Base-by-base conservation (phyloP, 345 rosid genomes). In the Eutrema heterophyllum region DNA sequence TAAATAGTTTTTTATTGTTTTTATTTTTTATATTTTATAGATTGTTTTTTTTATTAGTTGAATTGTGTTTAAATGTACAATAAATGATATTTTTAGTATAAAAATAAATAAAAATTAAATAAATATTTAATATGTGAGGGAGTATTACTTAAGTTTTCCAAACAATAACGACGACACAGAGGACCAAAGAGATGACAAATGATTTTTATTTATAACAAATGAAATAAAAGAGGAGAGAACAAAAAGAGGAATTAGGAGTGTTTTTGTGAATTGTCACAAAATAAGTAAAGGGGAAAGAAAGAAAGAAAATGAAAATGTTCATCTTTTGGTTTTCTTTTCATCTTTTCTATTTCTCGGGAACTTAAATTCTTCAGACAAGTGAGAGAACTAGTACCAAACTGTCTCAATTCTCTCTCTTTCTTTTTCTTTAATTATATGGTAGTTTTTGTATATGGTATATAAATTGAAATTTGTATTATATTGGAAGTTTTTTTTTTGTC, bases 231-330 rank as follows among this genome's bases (percentile, higher is more conserved):
- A 39, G 16, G 26, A 13, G 43, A 68, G 54, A 43, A 61, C 49
- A 33, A 49, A 75, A 57, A 45, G 58, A 70, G 66, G 64, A 59
- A 59, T 59, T 27, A 32, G 29, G 39, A 70, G 66, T 52, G 64
- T 68, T 64, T 68, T 64, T 39, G 15, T 56, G 80, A 55, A 71
- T 70, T 70, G 80, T 76, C 80, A 77, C 54, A 38, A 62, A 54
- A 43, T 11, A 69, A 63, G 65, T 45, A 55, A 76, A 69, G 58
- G 58, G 3, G 0, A 58, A 52, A 54, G 58, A 65, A 59, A 76
- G 65, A 65, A 59, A 76, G 66, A 70, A 70, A 53, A 63, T 54
- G 80, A 54, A 70, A 54, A 48, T 64, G 46, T 55, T 36, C 11
- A 39, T 50, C 32, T 67, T 59, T 67, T 45, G 26, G 9, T 68